Base-by-base conservation (phyloP, 192 early-diverging fungal genomes). In the Entophlyctis luteolus region DNA sequence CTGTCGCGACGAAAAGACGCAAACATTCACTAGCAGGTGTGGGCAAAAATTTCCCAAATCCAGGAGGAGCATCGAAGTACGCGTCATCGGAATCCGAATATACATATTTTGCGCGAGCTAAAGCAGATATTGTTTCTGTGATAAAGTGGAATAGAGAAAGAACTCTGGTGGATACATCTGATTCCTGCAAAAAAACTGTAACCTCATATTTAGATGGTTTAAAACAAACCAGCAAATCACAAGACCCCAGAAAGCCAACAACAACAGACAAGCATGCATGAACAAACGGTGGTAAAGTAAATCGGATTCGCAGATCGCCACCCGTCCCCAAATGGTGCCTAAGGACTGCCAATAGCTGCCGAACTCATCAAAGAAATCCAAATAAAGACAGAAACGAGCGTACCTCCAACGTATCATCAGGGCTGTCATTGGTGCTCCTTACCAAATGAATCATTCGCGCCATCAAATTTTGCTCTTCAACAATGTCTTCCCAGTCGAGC, bases 381-480 rank as follows among this genome's bases (percentile, higher is more conserved):
- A 55, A 39, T 14, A 54, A 53, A 3, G 20, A 37, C 35, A 1
- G 36, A 3, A 45, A 47, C 31, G 10, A 5, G 42, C 67, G 71
- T 67, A 90, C 87, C 72, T 82, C 71, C 56, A 94, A 88, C 68
- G 95, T 93, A 27, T 84, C 79, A 38, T 92, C 89, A 8, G 84
- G 81, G 57, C 91, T 87, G 8, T 82, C 87, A 20, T 71, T 65
- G 18, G 29, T 65, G 6, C 58, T 62, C 47, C 57, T 33, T 2
- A 84, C 45, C 37, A 83, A 35, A 62, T 85, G 81, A 28, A 86
- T 79, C 59, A 86, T 48, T 67, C 76, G 72, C 14, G 97, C 97
- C 42, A 97, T 59, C 71, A 89, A 80, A 3, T 89, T 91, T 73
- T 99, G 97, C 74, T 99, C 95, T 68, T 97, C 93, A 0, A 89